phyloP scores from a whole-genome alignment of 2,329 filamentous ascomycete genomes.

The Exophiala bonariae region DNA sequence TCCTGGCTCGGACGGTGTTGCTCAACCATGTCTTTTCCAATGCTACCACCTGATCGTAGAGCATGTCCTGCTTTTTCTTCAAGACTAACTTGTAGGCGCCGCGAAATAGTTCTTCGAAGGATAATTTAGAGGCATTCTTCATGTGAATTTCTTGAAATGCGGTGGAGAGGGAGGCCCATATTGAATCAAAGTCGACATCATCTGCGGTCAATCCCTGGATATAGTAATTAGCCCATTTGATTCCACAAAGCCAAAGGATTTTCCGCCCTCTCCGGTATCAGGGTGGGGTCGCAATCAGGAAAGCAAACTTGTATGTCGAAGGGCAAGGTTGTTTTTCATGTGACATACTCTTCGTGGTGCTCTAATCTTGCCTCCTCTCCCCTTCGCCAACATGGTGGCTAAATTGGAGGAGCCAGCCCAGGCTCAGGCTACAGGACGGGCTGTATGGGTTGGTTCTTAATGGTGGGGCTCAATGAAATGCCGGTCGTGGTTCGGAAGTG shows the following conservation, averaged over 20 bases:
- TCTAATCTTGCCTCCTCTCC: conserved; percentile 61
- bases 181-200: conserved; percentile 77
- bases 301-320: too few species aligned
- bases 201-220: conserved; percentile 58
- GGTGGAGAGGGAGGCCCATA: conserved; percentile 74
- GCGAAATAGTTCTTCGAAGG: conserved; percentile 94
- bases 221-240: too few species aligned
- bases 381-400: conserved; percentile 50
- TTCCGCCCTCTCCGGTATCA: too few species aligned
- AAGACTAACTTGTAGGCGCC: conserved; percentile 92
- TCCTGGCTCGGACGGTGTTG: conserved; percentile 68
- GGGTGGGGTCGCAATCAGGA: too few species aligned
- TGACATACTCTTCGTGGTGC: conserved; percentile 65
- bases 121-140: conserved; percentile 84
- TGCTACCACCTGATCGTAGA: conserved; percentile 77
- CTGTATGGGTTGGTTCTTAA: too few species aligned
- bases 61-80: conserved; percentile 76
- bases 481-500: too few species aligned
- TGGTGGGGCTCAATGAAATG: too few species aligned
- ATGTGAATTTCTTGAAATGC: conserved; percentile 87
- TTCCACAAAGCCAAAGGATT: too few species aligned
- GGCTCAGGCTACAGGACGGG: too few species aligned
- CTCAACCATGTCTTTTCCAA: conserved; percentile 83
- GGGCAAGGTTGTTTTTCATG: not conserved
- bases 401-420: not conserved